Base-by-base conservation (phyloP, 176 grass and related monocot genomes). In the Triticum timopheevii region DNA sequence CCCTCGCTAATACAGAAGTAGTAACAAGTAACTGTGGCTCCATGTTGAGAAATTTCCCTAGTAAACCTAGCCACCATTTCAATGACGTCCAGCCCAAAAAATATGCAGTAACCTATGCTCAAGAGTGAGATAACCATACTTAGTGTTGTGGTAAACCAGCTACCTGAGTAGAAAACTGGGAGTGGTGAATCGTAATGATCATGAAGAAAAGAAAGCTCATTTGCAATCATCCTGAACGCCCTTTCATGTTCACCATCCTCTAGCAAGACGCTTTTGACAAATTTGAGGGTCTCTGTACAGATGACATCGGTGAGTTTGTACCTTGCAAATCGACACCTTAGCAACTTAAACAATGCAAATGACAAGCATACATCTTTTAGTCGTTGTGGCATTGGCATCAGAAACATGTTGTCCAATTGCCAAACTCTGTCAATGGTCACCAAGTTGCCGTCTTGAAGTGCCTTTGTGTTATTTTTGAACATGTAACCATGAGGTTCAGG, bases 371-470 rank as follows among this genome's bases (percentile, higher is more conserved):
- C 8, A 10, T 80, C 65, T 62, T 86, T 86, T 2, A 27, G 25
- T 27, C 25, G 25, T 27, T 27, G 25, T 27, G 25, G 25, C 25
- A 27, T 27, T 27, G 25, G 25, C 25, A 27, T 27, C 25, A 34
- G 67, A 36, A 38, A 2, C 11, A 8, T 3, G 13, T n/a, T 9
- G 3, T 86, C 54, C 30, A 31, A 0, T 16, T 50, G 22, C 85
- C 78, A 75, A 22, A 87, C 6, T 54, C 0, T 74, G 15, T 87
- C 85, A 38, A 87, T 12, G 4, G 85, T 86, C 19, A 80, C 77
- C 13, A 86, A 13, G 0, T 22, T 20, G 0, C 6, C 38, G 1
- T 5, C 13, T 15, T 25, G 38, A 44, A 27, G 25, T 27, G 11
- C 0, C 20, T 42, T 19, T 10, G 23, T 23, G 36, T 36, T 42